Conservation (phyloP, 2,329 filamentous ascomycete genomes). For the Penicillium decumbens region DNA sequence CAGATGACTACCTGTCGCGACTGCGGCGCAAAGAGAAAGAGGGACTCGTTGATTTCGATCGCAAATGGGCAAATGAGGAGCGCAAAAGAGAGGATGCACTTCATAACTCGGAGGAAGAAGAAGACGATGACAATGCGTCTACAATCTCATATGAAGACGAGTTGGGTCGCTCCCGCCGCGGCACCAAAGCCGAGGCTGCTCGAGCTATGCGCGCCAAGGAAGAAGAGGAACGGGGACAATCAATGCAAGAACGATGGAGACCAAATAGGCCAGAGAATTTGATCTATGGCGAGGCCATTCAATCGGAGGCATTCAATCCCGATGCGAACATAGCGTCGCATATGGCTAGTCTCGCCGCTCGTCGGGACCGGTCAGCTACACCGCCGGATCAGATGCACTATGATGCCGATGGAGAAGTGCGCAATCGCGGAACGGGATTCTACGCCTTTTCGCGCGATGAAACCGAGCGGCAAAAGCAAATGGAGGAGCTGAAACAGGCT, state of each 20-base stretch:
- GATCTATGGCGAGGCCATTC: constrained; percentile 81
- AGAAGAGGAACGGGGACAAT: constrained; percentile 20
- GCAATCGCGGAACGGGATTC: constrained; percentile 85
- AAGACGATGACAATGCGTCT: constrained; percentile 51
- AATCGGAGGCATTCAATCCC: constrained; percentile 75
- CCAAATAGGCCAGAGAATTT: constrained; percentile 60
- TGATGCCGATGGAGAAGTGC: constrained; percentile 74
- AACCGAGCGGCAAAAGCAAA: constrained; percentile 63
- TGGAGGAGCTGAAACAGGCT: constrained; percentile 66
- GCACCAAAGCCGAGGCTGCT: constrained; percentile 64
- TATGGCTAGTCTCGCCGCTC: constrained; percentile 74
- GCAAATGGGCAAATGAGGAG: constrained; percentile 80
- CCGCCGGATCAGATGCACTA: constrained; percentile 80
- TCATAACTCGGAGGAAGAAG: constrained; percentile 41
- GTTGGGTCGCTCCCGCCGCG: constrained; percentile 75
- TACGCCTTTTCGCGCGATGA: constrained; percentile 81
- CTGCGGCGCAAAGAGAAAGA: constrained; percentile 53
- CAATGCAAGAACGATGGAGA: constrained; percentile 29
- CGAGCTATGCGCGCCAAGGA: constrained; percentile 55
- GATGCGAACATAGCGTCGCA: constrained; percentile 58
- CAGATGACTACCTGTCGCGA: constrained; percentile 49
- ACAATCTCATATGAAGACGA: constrained; percentile 87
- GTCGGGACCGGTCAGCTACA: constrained; percentile 72
- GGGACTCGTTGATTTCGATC: constrained; percentile 83
- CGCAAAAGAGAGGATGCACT: constrained; percentile 30